Conservation (phyloP, 352 stramenopile species). For the Phytophthora parvispora region DNA sequence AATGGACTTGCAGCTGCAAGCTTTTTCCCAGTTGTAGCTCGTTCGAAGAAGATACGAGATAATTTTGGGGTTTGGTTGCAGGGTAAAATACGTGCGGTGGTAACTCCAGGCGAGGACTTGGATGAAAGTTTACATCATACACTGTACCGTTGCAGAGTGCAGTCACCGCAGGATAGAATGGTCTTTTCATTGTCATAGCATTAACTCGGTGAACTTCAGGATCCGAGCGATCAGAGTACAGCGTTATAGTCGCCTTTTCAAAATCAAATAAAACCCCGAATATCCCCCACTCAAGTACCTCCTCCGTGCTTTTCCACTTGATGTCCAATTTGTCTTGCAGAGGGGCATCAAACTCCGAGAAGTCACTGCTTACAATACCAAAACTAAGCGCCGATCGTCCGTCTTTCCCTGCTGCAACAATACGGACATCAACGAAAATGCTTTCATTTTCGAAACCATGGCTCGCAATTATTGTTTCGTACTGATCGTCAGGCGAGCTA, state of each 20-base stretch:
- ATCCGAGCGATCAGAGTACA: conserved; percentile 63
- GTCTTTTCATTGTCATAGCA: conserved; percentile 35
- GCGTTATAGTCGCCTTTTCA: conserved; percentile 56
- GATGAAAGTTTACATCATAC: conserved; percentile 79
- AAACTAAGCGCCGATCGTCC: conserved; percentile 59
- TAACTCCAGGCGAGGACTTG: conserved; percentile 57
- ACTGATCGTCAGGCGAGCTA: conserved; percentile 48
- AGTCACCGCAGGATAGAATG: conserved; percentile 69
- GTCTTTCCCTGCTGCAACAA: conserved; percentile 61
- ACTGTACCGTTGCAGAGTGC: conserved; percentile 77
- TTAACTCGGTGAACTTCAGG: conserved; percentile 50
- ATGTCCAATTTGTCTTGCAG: conserved; percentile 45
- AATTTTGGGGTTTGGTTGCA: conserved; percentile 47
- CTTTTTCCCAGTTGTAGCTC: conserved; percentile 81
- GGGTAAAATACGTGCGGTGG: conserved; percentile 48
- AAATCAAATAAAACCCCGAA: conserved; percentile 90
- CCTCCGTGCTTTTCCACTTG: conserved; percentile 47
- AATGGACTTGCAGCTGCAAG: conserved; percentile 72
- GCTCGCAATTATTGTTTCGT: conserved; percentile 69
- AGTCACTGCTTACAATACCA: conserved; percentile 61
- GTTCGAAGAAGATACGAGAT: conserved; percentile 54
- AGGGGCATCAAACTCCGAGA: conserved; percentile 21
- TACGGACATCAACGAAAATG: conserved; percentile 70
- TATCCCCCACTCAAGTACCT: conserved; percentile 41
- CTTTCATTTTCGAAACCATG: conserved; percentile 60